phyloP scores from a whole-genome alignment of 352 stramenopile genomes.

The Phytophthora idaei region DNA sequence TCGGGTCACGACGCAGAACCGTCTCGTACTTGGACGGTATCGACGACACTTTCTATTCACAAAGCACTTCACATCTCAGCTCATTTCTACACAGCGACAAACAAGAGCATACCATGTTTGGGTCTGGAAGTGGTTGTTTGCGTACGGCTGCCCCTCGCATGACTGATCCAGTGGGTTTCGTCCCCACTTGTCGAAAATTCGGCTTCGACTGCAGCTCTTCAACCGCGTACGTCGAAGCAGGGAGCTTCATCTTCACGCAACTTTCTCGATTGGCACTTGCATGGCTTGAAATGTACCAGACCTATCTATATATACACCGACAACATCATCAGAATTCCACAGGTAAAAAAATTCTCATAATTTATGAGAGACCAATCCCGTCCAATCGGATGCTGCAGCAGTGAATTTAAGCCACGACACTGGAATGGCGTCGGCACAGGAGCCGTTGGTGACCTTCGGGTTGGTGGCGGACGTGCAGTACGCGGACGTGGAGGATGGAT shows the following conservation, averaged over 20 bases:
- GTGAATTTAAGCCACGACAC: conserved; percentile 9
- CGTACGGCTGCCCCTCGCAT: conserved; percentile 29
- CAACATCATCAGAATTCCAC: too few species aligned
- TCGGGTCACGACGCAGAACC: conserved; percentile 60
- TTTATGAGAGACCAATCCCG: background rate
- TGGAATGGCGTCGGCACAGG: conserved; percentile 8
- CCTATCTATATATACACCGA: too few species aligned
- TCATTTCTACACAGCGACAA: background rate
- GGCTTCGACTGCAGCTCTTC: conserved; percentile 33
- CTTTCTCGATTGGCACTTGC: too few species aligned
- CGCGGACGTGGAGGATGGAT: conserved; percentile 78
- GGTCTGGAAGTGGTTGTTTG: conserved; percentile 23
- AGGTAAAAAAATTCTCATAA: background rate
- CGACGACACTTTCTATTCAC: conserved; percentile 56
- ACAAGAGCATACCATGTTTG: conserved; percentile 18
- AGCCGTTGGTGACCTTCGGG: conserved; percentile 63
- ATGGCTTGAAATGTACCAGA: background rate
- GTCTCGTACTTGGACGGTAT: conserved; percentile 87
- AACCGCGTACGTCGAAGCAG: conserved; percentile 13
- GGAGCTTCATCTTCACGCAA: conserved; percentile 24
- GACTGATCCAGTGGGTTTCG: conserved; percentile 43
- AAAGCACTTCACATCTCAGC: conserved; percentile 1
- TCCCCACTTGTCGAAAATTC: conserved; percentile 76
- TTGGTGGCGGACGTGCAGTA: conserved; percentile 85
- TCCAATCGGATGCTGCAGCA: conserved; percentile 5